Evolutionary conservation across 805 yeast genomes (phyloP).

Genomic region (Groenewaldozyma salmanticensis): DNA sequence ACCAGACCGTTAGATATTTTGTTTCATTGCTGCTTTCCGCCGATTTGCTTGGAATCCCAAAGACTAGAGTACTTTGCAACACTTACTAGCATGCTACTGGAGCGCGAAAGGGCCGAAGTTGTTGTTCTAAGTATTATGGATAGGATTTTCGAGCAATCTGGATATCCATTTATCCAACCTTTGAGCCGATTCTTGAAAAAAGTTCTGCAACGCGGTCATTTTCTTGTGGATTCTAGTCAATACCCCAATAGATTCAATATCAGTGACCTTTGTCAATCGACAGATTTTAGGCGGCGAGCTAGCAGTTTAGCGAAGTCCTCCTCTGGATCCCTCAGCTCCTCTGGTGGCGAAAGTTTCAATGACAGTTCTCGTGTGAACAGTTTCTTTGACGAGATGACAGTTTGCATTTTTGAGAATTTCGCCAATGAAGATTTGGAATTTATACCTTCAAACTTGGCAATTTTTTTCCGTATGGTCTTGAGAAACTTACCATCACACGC

Average conservation of each 20-base stretch:
- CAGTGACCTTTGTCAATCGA: background rate
- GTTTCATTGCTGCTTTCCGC: slow-evolving; percentile 23
- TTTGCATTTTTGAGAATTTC: slow-evolving; percentile 9
- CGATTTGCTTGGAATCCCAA: slow-evolving; percentile 16
- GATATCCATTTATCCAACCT: slow-evolving; percentile 8
- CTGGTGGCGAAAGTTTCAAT: slow-evolving; percentile 7
- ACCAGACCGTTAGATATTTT: slow-evolving; percentile 23
- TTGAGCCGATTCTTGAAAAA: slow-evolving; percentile 11
- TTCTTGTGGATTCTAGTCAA: slow-evolving; percentile 6
- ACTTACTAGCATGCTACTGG: slow-evolving; percentile 16
- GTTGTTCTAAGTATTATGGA: slow-evolving; percentile 14
- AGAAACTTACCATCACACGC: slow-evolving; percentile 6
- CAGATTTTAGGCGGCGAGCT: background rate
- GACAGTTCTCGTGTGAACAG: slow-evolving; percentile 6
- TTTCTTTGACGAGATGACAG: slow-evolving; percentile 8
- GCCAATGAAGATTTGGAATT: slow-evolving; percentile 13
- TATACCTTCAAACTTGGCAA: slow-evolving; percentile 12
- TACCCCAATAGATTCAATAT: background rate
- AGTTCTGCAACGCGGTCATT: slow-evolving; percentile 17
- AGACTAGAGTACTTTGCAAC: slow-evolving; percentile 23
- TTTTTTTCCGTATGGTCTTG: slow-evolving; percentile 11
- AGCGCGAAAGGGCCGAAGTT: slow-evolving; percentile 13
- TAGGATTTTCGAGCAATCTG: slow-evolving; percentile 11
- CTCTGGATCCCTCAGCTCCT: slow-evolving; percentile 12
- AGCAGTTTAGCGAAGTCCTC: slow-evolving; percentile 4